A percentile compares a stretch with the other conserved stretches of the same genome.
phyloP scores from a whole-genome alignment of 2,329 filamentous ascomycete genomes.

The Thielaviopsis euricoi region DNA sequence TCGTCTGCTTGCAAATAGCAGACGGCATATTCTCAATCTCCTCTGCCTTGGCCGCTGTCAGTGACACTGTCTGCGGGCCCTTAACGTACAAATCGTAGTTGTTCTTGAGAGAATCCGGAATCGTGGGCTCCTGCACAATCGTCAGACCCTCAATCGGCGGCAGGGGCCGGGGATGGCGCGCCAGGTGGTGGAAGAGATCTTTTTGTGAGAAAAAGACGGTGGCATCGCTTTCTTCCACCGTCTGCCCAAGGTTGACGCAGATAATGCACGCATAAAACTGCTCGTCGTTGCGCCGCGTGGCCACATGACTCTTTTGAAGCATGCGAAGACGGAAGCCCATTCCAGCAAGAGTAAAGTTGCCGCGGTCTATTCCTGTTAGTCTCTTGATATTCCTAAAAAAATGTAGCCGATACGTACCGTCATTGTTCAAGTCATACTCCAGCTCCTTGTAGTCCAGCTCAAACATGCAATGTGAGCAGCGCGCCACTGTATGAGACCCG shows the following conservation, averaged over 20 bases:
- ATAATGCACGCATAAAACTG: slow-evolving; percentile 38
- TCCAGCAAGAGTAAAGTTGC: slow-evolving; percentile 28
- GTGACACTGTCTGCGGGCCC: slow-evolving; percentile 23
- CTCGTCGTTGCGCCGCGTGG: slow-evolving; percentile 33
- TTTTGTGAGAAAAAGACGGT: slow-evolving; percentile 39
- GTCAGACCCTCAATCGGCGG: slow-evolving; percentile 31
- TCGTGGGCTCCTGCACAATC: slow-evolving; percentile 27
- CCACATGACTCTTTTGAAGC: slow-evolving; percentile 38
- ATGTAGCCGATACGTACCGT: slow-evolving; percentile 22
- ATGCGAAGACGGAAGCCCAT: slow-evolving; percentile 37
- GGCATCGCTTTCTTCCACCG: slow-evolving; percentile 35
- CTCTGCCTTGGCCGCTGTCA: slow-evolving; percentile 23
- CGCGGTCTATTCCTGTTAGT: slow-evolving; percentile 22
- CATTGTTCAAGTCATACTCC: slow-evolving; percentile 33
- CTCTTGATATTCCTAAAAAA: not conserved
- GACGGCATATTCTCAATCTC: slow-evolving; percentile 28
- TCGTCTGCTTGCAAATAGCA: slow-evolving; percentile 29
- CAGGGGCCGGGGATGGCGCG: slow-evolving; percentile 36
- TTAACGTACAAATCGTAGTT: slow-evolving; percentile 38
- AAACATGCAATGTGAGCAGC: slow-evolving; percentile 35
- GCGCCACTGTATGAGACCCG: slow-evolving; percentile 31
- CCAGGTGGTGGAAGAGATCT: slow-evolving; percentile 35
- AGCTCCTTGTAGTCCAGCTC: slow-evolving; percentile 36
- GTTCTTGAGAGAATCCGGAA: slow-evolving; percentile 26
- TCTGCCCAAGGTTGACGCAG: slow-evolving; percentile 32